Percentiles rank a stretch among this genome's conserved stretches.
Evolutionary conservation across 208 protist species (phyloP).

Genomic region (Herpetomonas tarakana): DNA sequence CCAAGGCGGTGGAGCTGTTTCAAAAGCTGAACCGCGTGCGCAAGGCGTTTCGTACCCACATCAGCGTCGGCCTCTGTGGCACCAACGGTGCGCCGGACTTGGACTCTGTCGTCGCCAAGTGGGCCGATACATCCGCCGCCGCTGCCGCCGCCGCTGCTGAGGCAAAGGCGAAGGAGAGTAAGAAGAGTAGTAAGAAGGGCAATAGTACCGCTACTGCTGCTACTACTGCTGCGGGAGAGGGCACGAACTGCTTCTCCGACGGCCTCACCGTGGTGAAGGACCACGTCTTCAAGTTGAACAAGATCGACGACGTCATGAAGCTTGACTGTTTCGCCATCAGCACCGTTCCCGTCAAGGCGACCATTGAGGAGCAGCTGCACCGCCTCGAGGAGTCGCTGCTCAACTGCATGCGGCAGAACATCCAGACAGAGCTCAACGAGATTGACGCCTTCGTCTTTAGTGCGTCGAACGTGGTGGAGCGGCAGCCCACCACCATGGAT

Average conservation of each 20-base stretch:
- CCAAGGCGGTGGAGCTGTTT: slow-evolving; percentile 92
- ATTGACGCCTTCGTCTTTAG: slow-evolving; percentile 89
- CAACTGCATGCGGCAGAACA: slow-evolving; percentile 74
- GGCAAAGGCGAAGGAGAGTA: not conserved
- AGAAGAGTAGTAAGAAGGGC: not conserved
- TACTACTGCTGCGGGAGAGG: too few species aligned
- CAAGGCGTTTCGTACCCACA: slow-evolving; percentile 82
- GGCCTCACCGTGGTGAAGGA: slow-evolving; percentile 91
- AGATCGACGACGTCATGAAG: slow-evolving; percentile 87
- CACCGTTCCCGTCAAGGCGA: slow-evolving; percentile 89
- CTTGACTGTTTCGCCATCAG: slow-evolving; percentile 94
- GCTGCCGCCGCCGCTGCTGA: not conserved
- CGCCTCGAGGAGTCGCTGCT: slow-evolving; percentile 88
- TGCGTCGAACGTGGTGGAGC: slow-evolving; percentile 85
- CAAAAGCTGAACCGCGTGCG: slow-evolving; percentile 82
- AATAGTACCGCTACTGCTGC: too few species aligned
- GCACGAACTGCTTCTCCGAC: slow-evolving; percentile 58
- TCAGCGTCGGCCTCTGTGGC: slow-evolving; percentile 88
- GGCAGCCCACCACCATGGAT: slow-evolving; percentile 91
- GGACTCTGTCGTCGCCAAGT: slow-evolving; percentile 85
- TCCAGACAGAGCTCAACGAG: slow-evolving; percentile 55
- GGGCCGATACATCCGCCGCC: slow-evolving; percentile 15
- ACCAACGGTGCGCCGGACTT: slow-evolving; percentile 85
- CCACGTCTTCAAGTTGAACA: slow-evolving; percentile 74
- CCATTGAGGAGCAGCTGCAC: slow-evolving; percentile 92